These are phyloP conservation scores for Aspergillus tanneri DNA, from an alignment of 2,329 filamentous ascomycete genomes.

Conservation along the genomic window DNA sequence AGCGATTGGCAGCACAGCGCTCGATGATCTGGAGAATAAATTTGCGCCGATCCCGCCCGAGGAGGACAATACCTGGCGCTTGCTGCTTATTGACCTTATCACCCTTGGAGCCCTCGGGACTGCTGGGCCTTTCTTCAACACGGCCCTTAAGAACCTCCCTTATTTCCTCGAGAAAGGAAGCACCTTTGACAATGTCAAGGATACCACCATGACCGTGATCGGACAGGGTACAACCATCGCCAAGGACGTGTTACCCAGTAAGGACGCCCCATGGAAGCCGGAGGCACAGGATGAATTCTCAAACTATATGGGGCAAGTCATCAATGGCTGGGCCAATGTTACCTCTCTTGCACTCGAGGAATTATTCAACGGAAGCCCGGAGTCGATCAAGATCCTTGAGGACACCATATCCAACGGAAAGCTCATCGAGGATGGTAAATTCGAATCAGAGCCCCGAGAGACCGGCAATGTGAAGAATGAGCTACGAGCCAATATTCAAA, in stretches of 20 bases:
- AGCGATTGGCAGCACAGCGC: neutral
- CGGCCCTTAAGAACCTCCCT: neutral
- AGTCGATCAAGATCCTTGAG: neutral
- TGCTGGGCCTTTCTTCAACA: constrained; percentile 15
- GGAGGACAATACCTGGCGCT: constrained; percentile 9
- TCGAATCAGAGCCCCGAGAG: neutral
- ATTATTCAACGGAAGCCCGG: neutral
- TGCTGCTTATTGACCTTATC: constrained; percentile 13
- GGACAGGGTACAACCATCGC: constrained; percentile 9
- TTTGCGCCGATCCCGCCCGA: constrained; percentile 18
- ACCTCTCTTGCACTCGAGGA: neutral
- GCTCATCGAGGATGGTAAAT: constrained; percentile 10
- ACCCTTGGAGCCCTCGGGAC: constrained; percentile 8
- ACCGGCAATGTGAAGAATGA: neutral
- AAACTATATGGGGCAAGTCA: constrained; percentile 8
- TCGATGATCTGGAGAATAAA: constrained; percentile 15
- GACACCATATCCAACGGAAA: constrained; percentile 10
- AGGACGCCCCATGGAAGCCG: neutral
- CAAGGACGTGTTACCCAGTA: constrained; percentile 5
- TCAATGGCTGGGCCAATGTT: constrained; percentile 9
- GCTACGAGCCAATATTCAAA: constrained; percentile 1
- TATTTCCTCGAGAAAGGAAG: constrained; percentile 4
- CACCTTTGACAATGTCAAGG: constrained; percentile 5
- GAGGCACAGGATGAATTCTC: constrained; percentile 12
- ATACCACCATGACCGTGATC: constrained; percentile 7